Evolutionary conservation across 768 basidiomycete genomes (phyloP), one percentile per base, ranked within the genome.

Genomic region (Collybia nuda): DNA sequence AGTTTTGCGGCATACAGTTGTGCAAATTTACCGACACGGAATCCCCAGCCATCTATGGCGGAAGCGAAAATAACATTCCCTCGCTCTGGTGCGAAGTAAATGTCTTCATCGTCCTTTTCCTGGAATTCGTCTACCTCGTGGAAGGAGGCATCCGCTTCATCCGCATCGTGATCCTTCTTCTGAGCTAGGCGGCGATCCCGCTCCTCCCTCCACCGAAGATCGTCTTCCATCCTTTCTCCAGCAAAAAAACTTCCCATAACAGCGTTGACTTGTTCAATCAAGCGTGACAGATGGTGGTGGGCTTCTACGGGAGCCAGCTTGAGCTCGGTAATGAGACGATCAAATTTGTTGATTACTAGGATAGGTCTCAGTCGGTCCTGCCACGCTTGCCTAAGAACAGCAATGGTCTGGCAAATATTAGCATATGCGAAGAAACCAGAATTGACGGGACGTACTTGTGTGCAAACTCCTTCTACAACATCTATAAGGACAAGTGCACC

Each of bases 161-260:
- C 85, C 3, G 85, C 86, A 49, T 76, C 74, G 8, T 73, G 71
- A 48, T 90, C 87, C 58, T 84, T 90, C 71, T 91, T 88, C 19
- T 77, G 79, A 11, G 84, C 85, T 15, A 96, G 70, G 11, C 94
- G 81, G 18, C 84, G 79, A 60, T 98, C 93, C 23, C 90, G 84
- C 56, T 93, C 92, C 72, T 98, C 96, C 55, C 88, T 76, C 93
- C 97, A 97, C 12, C 92, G 78, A 18, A 93, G 68, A 68, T 98
- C 95, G 54, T 98, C 94, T 56, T 96, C 94, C 94, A 98, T 97
- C 15, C 97, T 76, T 54, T 98, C 96, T 2, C 88, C 81, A 3
- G 95, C 93, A 62, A 94, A 98, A 67, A 98, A 95, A 50, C 84
- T 83, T 0, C 97, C 97, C 93, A 98, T 96, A 44, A 98, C 92